Percentiles rank a stretch among this genome's conserved stretches.
phyloP scores from a whole-genome alignment of 2,329 filamentous ascomycete species.

The Akanthomyces dipterigenus region DNA sequence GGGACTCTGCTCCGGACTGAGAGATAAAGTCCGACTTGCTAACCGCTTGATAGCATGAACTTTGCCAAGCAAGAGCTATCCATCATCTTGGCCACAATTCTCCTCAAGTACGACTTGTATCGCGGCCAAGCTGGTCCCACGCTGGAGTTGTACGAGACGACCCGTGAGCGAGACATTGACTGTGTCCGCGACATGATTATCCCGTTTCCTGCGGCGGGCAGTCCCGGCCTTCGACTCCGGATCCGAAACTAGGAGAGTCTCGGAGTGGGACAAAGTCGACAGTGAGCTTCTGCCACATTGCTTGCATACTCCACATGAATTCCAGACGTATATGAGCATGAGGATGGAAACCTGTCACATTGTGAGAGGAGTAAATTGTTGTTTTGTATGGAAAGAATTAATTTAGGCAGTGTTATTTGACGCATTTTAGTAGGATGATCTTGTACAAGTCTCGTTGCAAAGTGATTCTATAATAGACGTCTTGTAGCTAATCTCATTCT shows the following conservation, averaged over 20 bases:
- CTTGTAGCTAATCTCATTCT: too few species aligned
- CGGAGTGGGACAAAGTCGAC: background rate
- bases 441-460: too few species aligned
- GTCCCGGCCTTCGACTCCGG: background rate
- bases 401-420: too few species aligned
- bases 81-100: background rate
- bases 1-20: too few species aligned
- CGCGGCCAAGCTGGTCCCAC: background rate
- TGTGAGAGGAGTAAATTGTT: too few species aligned
- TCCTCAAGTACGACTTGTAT: constrained; percentile 2
- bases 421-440: too few species aligned
- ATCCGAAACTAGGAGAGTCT: background rate
- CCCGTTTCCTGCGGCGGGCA: background rate
- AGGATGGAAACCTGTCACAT: too few species aligned
- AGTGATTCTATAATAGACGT: too few species aligned
- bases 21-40: background rate
- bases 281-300: background rate
- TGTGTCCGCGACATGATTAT: constrained; percentile 5
- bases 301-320: background rate
- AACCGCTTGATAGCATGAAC: background rate
- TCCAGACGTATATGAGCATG: background rate
- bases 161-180: background rate
- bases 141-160: background rate
- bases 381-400: too few species aligned
- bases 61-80: constrained; percentile 6